phyloP scores from a whole-genome alignment of 345 rosid species.

The Hibiscus tridactylites region DNA sequence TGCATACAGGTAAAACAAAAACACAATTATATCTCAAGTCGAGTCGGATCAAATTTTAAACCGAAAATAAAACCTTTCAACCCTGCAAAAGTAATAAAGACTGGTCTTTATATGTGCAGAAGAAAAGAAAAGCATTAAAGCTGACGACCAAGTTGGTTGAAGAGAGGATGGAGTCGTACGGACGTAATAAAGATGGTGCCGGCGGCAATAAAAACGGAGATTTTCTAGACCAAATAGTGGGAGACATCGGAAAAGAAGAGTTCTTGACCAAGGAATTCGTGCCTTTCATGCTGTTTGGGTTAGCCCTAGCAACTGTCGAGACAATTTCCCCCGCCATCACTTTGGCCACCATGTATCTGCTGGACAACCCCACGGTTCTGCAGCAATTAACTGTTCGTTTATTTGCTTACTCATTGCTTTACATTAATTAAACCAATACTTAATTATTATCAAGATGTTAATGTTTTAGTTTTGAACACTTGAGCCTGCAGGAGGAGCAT shows the following conservation, averaged over 20 bases:
- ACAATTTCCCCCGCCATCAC: background rate
- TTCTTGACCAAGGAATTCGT: background rate
- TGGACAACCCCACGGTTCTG: background rate
- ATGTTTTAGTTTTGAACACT: too few species aligned
- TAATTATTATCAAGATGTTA: too few species aligned
- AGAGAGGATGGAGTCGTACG: slow-evolving; percentile 1
- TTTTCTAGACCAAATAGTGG: slow-evolving; percentile 18
- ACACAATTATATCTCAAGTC: too few species aligned
- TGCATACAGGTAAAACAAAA: slow-evolving; percentile 14
- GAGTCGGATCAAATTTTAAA: too few species aligned
- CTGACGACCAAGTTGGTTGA: background rate
- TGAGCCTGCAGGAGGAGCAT: slow-evolving; percentile 10
- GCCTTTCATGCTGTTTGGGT: background rate
- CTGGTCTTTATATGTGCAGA: background rate
- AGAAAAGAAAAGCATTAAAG: slow-evolving; percentile 1
- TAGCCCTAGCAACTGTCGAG: slow-evolving; percentile 6
- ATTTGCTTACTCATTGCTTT: background rate
- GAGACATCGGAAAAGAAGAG: slow-evolving; percentile 12
- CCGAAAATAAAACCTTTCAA: too few species aligned
- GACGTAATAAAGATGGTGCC: too few species aligned
- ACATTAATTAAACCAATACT: too few species aligned
- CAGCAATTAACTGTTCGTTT: background rate
- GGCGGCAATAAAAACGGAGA: background rate
- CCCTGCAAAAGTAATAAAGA: too few species aligned
- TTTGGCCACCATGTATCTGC: background rate